phyloP scores from a whole-genome alignment of 1,139 yeast species.

The Pichia sp. region DNA sequence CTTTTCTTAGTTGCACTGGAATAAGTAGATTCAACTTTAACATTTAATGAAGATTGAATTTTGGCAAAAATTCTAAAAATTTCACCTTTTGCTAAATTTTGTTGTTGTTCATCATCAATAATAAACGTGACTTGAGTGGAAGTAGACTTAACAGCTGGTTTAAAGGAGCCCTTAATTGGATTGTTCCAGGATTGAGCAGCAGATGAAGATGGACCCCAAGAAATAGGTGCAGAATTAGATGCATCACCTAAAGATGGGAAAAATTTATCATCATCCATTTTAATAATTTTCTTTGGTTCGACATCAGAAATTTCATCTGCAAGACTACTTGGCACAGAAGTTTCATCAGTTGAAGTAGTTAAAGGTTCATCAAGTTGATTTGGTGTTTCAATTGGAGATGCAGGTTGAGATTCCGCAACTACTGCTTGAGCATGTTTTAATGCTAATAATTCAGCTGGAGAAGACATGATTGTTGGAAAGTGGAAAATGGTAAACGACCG shows the following conservation, averaged over 20 bases:
- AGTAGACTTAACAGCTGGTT: slow-evolving; percentile 36
- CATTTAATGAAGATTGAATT: slow-evolving; percentile 55
- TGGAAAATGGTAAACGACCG: slow-evolving; percentile 10
- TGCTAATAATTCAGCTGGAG: slow-evolving; percentile 57
- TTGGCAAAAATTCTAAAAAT: slow-evolving; percentile 57
- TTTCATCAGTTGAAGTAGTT: slow-evolving; percentile 1
- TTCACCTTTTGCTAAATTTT: slow-evolving; percentile 58
- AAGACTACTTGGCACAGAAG: slow-evolving; percentile 9
- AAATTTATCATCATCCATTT: slow-evolving; percentile 45
- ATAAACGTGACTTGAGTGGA: slow-evolving; percentile 71
- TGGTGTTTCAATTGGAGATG: slow-evolving; percentile 9
- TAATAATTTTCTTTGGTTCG: slow-evolving; percentile 19
- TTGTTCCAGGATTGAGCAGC: slow-evolving; percentile 24
- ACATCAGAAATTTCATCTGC: slow-evolving; percentile 5
- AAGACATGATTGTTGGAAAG: slow-evolving; percentile 37
- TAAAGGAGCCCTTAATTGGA: slow-evolving; percentile 21
- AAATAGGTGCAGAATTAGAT: slow-evolving; percentile 30
- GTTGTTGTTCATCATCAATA: slow-evolving; percentile 60
- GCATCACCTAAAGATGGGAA: slow-evolving; percentile 68
- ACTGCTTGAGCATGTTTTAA: slow-evolving; percentile 29
- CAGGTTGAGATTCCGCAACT: slow-evolving; percentile 13
- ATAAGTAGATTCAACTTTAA: slow-evolving; percentile 78
- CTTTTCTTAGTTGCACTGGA: slow-evolving; percentile 73
- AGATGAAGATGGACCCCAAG: slow-evolving; percentile 25
- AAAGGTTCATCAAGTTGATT: slow-evolving; percentile 22